phyloP scores from a whole-genome alignment of 306 rosid species.

The Pterocarpus santalinus region DNA sequence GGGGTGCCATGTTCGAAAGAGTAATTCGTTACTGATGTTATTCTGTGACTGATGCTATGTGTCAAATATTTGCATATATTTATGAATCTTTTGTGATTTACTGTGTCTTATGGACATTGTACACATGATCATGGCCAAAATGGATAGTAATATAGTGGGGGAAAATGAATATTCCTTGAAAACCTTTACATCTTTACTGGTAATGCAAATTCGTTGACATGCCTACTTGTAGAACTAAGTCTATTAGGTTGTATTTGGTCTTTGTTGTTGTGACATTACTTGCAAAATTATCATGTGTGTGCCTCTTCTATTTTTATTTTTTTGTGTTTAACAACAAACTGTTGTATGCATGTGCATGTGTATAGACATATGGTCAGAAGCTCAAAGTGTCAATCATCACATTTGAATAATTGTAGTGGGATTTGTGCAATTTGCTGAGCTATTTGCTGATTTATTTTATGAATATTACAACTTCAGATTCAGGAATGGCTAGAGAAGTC shows the following conservation, averaged over 20 bases:
- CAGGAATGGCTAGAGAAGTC: constrained; percentile 73
- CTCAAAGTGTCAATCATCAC: not conserved
- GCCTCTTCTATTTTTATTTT: not conserved
- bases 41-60: not conserved
- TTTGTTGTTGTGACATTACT: constrained; percentile 8
- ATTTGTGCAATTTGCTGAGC: constrained; percentile 34
- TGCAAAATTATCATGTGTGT: constrained; percentile 9
- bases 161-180: not conserved
- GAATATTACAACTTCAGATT: constrained; percentile 51
- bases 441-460: constrained; percentile 33
- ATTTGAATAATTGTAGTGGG: not conserved
- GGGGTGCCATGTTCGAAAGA: constrained; percentile 5
- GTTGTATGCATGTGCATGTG: not conserved
- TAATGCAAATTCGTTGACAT: constrained; percentile 27
- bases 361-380: not conserved
- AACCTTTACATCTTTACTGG: not conserved
- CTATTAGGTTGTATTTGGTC: constrained; percentile 8
- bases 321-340: not conserved
- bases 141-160: not conserved
- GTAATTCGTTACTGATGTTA: not conserved
- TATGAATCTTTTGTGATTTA: not conserved
- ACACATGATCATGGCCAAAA: constrained; percentile 7
- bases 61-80: not conserved
- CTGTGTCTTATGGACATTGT: not conserved
- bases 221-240: constrained; percentile 14